A percentile compares a stretch with the other conserved stretches of the same genome.
These are phyloP conservation scores for Orbilia quercus DNA, from an alignment of 2,329 filamentous ascomycete genomes.

Conservation along the genomic window DNA sequence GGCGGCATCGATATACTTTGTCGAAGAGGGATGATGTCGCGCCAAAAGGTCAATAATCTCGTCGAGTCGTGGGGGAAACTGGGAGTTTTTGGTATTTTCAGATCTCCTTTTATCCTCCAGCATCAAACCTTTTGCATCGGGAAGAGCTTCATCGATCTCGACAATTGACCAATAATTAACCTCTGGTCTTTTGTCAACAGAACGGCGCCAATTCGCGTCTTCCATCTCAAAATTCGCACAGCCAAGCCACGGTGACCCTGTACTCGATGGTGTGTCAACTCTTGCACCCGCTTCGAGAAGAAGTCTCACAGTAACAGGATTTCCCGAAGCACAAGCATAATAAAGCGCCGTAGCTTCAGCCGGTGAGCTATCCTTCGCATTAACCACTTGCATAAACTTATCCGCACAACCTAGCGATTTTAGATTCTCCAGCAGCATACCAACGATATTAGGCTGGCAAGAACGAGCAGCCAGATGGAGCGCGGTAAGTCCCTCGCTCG, in stretches of 20 bases:
- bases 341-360: slow-evolving; percentile 47
- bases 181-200: not conserved
- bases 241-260: slow-evolving; percentile 68
- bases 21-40: slow-evolving; percentile 12
- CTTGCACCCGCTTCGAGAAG: slow-evolving; percentile 53
- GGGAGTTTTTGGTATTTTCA: not conserved
- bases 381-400: not conserved
- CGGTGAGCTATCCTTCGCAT: slow-evolving; percentile 13
- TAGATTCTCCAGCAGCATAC: slow-evolving; percentile 57
- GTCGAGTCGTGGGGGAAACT: slow-evolving; percentile 6
- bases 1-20: slow-evolving; percentile 10
- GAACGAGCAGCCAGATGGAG: slow-evolving; percentile 64
- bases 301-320: slow-evolving; percentile 27
- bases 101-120: slow-evolving; percentile 5
- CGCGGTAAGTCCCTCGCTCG: slow-evolving; percentile 62
- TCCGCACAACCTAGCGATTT: slow-evolving; percentile 17
- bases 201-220: slow-evolving; percentile 8
- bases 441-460: slow-evolving; percentile 62
- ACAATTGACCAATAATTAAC: not conserved
- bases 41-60: slow-evolving; percentile 15
- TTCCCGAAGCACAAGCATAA: slow-evolving; percentile 49
- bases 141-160: not conserved
- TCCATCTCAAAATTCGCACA: slow-evolving; percentile 60
- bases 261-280: slow-evolving; percentile 59
- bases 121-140: slow-evolving; percentile 6